Conservation (phyloP, 768 basidiomycete genomes). For the Artomyces pyxidatus region DNA sequence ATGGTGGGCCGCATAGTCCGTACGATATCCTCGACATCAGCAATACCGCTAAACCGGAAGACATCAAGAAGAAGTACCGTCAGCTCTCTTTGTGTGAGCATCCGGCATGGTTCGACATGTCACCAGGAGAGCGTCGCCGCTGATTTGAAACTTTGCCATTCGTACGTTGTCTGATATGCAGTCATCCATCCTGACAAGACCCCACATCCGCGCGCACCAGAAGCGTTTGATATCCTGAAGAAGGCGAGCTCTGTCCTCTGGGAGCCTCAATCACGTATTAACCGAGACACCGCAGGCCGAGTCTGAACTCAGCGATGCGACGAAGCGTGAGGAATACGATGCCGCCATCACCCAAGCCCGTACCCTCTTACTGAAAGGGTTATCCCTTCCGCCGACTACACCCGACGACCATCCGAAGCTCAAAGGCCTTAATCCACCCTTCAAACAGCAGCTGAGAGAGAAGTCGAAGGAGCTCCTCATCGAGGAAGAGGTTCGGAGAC, state of each 20-base stretch:
- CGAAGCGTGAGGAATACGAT: conserved; percentile 75
- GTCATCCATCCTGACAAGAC: conserved; percentile 99
- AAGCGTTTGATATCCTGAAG: conserved; percentile 91
- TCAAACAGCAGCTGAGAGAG: conserved; percentile 55
- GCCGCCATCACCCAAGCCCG: conserved; percentile 75
- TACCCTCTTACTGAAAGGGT: conserved; percentile 50
- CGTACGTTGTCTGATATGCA: conserved; percentile 41
- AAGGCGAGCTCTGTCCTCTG: conserved; percentile 44
- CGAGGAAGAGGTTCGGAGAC: conserved; percentile 78
- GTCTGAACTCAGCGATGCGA: conserved; percentile 70
- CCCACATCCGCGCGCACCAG: conserved; percentile 76
- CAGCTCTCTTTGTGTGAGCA: conserved; percentile 77
- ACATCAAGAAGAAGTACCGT: conserved; percentile 83
- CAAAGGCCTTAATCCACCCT: conserved; percentile 47
- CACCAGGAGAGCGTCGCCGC: conserved; percentile 8
- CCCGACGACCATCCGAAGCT: conserved; percentile 53
- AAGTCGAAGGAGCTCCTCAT: conserved; percentile 82
- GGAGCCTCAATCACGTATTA: background rate
- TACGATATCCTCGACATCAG: conserved; percentile 90
- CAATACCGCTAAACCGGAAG: conserved; percentile 61
- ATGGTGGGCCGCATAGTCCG: no score
- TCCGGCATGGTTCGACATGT: background rate
- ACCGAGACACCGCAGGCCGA: conserved; percentile 54
- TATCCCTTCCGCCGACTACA: conserved; percentile 53
- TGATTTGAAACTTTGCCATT: conserved; percentile 7